Evolutionary conservation across 1,284 basidiomycete species (phyloP), one percentile per base, ranked within the genome.

Genomic region (Cryptococcus hybrid): DNA sequence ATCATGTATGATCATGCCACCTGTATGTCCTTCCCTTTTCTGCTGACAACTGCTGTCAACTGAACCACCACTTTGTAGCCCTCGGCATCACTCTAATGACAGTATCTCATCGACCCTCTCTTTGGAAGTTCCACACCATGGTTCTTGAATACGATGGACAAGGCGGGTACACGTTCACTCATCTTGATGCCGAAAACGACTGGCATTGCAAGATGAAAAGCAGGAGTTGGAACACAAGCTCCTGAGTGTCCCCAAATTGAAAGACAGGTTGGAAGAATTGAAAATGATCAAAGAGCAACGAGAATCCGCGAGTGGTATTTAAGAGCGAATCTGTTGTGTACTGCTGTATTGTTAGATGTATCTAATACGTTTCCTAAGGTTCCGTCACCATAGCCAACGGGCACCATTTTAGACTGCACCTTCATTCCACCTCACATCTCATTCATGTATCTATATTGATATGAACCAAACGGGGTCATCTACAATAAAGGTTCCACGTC

Each of bases 1-100:
- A 81, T 85, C 78, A 96, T 97, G 92, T 99, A 97, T 86, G 90
- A 94, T 71, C 85, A 92, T 70, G 95, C 94, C 1, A 92, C 90
- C 0, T 72, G 76, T 76, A 42, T 56, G 78, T 66, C 7, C n/a
- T 37, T 39, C 39, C 30, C 2, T 30, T 30, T 30, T 30, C 30
- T 30, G 30, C 3, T 30, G 30, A 30, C 30, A 7, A 44, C n/a
- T 4, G 6, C 18, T 18, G 11, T 15, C 37, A 40, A 15, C n/a
- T 51, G 38, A 51, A 30, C 30, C 30, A 24, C 24, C n/a, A 11
- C 34, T 24, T 45, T 18, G n/a, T 44, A 74, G 80, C 82, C 47
- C 81, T 95, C 15, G 89, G 88, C 1, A 95, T 95, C 68, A 95
- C 92, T 0, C 82, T 95, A 36, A 80, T 96, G 66, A 95, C 92